Conservation (phyloP, 306 rosid genomes). For the Casuarina cunninghamiana region DNA sequence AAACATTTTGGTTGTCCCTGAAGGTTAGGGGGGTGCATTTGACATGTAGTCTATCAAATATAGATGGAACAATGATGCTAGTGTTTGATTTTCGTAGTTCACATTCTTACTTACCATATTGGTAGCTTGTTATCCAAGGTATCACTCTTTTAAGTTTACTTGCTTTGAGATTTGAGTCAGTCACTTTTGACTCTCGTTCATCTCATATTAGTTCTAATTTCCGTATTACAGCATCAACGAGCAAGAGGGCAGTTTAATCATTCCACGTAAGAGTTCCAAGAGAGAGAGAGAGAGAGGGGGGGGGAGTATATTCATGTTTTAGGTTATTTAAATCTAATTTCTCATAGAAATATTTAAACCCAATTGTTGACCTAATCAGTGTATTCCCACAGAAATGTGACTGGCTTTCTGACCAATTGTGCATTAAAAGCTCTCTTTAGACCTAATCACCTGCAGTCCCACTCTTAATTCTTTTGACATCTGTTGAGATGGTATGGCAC, state of each 20-base stretch:
- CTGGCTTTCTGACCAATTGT: not conserved
- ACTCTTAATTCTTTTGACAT: no score
- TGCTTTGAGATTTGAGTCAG: not conserved
- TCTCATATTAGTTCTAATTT: not conserved
- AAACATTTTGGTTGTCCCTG: slow-evolving; percentile 14
- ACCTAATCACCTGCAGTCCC: no score
- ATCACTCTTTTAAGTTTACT: not conserved
- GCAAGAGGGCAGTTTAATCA: not conserved
- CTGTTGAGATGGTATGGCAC: no score
- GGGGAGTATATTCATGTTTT: not conserved
- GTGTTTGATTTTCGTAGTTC: slow-evolving; percentile 10
- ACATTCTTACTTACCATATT: not conserved
- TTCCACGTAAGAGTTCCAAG: not conserved
- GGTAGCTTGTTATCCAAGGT: not conserved
- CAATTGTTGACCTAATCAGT: not conserved
- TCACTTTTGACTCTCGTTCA: not conserved
- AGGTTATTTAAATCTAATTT: not conserved
- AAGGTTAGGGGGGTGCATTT: slow-evolving; percentile 18
- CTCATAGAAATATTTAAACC: not conserved
- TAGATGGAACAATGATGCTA: not conserved
- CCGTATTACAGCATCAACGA: not conserved
- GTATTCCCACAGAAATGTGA: not conserved
- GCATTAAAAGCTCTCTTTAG: not conserved
- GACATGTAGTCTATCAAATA: slow-evolving; percentile 6
- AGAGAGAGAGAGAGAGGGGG: not conserved